These are phyloP conservation scores for Suillus decipiens DNA, from an alignment of 768 basidiomycete genomes.

Conservation along the genomic window DNA sequence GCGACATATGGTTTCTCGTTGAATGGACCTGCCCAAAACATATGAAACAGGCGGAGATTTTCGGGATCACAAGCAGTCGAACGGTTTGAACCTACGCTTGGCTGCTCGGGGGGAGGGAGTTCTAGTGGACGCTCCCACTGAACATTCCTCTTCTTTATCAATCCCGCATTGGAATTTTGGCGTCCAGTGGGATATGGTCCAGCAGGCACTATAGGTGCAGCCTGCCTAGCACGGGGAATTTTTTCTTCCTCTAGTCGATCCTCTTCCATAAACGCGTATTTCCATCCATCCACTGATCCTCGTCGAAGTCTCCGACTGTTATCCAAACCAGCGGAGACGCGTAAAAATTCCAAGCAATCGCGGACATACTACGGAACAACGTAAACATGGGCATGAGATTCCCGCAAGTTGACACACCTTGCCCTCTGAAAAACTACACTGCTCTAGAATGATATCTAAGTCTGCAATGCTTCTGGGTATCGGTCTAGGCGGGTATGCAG, in stretches of 20 bases:
- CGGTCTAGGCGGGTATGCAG: conserved; percentile 85
- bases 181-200: conserved; percentile 26
- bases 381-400: conserved; percentile 5
- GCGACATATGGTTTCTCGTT: conserved; percentile 97
- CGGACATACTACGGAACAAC: conserved; percentile 73
- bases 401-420: conserved; percentile 49
- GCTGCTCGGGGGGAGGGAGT: conserved; percentile 48
- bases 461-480: conserved; percentile 82
- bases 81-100: conserved; percentile 42
- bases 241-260: conserved; percentile 23
- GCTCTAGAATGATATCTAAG: conserved; percentile 81
- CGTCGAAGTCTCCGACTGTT: conserved; percentile 71
- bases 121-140: conserved; percentile 58
- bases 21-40: conserved; percentile 98
- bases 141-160: conserved; percentile 56
- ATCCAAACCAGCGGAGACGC: conserved; percentile 83
- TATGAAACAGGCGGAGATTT: conserved; percentile 85
- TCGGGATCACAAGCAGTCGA: conserved; percentile 65
- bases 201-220: conserved; percentile 25
- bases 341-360: conserved; percentile 89
- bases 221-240: conserved; percentile 5
- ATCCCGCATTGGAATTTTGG: conserved; percentile 54
- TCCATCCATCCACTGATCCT: conserved; percentile 73
- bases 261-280: conserved; percentile 74
- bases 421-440: conserved; percentile 78